phyloP scores from a whole-genome alignment of 805 yeast genomes.

The Ogataea ramenticola region DNA sequence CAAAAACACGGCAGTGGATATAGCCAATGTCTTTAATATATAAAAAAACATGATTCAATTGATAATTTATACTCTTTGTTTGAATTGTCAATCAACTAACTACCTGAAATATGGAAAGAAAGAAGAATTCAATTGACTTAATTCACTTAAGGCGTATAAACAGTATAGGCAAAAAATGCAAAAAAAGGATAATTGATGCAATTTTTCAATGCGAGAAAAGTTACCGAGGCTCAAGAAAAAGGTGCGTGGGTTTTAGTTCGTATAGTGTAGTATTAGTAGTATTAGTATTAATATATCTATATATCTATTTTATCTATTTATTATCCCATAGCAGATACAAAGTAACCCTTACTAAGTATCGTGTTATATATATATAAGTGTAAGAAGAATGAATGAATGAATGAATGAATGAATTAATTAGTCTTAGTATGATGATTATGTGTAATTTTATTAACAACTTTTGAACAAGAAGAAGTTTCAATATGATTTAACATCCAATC shows the following conservation, averaged over 20 bases:
- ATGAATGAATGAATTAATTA: not conserved
- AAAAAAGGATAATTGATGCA: no score
- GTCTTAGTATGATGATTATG: not conserved
- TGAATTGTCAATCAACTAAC: no score
- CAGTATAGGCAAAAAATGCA: no score
- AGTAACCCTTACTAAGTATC: not conserved
- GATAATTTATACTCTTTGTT: not conserved
- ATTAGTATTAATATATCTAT: no score
- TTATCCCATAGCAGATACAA: not conserved
- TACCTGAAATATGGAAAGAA: no score
- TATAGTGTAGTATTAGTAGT: no score
- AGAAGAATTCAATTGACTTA: no score
- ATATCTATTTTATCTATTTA: no score
- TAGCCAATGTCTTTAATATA: not conserved
- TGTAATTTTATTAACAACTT: constrained; percentile 8
- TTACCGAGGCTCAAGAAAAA: no score
- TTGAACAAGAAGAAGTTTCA: constrained; percentile 38
- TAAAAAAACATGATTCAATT: not conserved
- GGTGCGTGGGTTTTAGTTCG: no score
- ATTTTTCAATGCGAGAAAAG: no score
- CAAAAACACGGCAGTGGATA: not conserved
- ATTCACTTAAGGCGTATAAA: no score
- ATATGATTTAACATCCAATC: constrained; percentile 76
- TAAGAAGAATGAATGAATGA: not conserved
- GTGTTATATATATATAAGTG: not conserved